These are phyloP conservation scores for Escallonia rubra DNA, from an alignment of 129 eudicot species.

Conservation along the genomic window DNA sequence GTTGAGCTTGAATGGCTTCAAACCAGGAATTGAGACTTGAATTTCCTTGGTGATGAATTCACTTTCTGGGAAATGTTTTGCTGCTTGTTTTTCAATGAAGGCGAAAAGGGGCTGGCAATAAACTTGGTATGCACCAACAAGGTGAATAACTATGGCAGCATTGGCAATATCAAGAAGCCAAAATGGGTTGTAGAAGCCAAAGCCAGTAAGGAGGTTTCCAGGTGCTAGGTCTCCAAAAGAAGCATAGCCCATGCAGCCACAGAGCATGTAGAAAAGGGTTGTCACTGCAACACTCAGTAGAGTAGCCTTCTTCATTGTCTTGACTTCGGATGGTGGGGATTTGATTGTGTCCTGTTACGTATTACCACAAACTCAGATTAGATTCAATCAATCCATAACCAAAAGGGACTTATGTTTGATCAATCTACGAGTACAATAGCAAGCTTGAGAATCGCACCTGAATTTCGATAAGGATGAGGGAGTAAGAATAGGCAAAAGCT, in stretches of 20 bases:
- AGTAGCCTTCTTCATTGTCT: conserved; percentile 94
- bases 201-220: conserved; percentile 94
- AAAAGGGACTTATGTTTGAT: no score
- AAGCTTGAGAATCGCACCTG: conserved; percentile 40
- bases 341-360: conserved; percentile 67
- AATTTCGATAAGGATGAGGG: conserved; percentile 93
- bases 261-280: conserved; percentile 89
- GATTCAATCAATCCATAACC: no score
- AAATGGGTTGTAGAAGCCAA: conserved; percentile 94
- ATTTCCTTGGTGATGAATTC: conserved; percentile 49
- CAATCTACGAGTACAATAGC: no score
- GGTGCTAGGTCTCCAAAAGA: conserved; percentile 93
- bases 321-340: conserved; percentile 91
- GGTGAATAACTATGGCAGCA: conserved; percentile 87
- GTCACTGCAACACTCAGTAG: conserved; percentile 70
- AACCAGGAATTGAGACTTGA: conserved; percentile 64
- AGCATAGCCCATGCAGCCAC: conserved; percentile 96
- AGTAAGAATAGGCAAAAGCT: conserved; percentile 98
- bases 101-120: conserved; percentile 94
- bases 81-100: conserved; percentile 61
- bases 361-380: no score
- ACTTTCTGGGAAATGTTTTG: conserved; percentile 53
- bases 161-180: conserved; percentile 97
- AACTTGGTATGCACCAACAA: conserved; percentile 96
- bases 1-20: conserved; percentile 52